These are phyloP conservation scores for Pseudopyricularia cyperi DNA, from an alignment of 2,329 filamentous ascomycete genomes.

Conservation along the genomic window DNA sequence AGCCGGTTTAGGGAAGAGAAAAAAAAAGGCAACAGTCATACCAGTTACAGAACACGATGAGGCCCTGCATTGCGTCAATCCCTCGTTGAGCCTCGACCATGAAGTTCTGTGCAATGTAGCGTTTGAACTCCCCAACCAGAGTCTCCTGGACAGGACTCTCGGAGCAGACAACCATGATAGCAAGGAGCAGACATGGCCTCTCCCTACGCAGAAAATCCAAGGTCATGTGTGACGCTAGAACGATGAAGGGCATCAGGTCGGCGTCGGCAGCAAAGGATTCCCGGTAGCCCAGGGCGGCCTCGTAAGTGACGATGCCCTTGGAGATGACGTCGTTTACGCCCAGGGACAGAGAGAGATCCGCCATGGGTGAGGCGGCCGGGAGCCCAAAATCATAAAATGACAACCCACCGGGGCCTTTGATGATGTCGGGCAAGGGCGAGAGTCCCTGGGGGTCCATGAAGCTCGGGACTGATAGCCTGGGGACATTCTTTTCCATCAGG, in stretches of 20 bases:
- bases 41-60: constrained; percentile 11
- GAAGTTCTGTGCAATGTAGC: constrained; percentile 8
- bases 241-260: constrained; percentile 9
- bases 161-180: constrained; percentile 4
- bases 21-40: too few relatives aligned
- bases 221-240: constrained; percentile 5
- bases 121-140: constrained; percentile 9
- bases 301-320: constrained; percentile 6
- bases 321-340: constrained; percentile 2
- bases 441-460: not conserved
- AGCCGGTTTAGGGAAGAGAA: too few relatives aligned
- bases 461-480: not conserved
- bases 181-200: constrained; percentile 9
- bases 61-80: constrained; percentile 10
- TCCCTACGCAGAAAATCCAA: constrained; percentile 8
- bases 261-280: constrained; percentile 2
- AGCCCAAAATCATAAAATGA: not conserved
- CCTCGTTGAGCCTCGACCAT: constrained; percentile 9
- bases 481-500: not conserved
- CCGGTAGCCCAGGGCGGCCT: constrained; percentile 4
- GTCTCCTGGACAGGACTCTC: constrained; percentile 4
- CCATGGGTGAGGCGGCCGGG: not conserved
- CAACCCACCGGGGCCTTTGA: not conserved
- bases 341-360: constrained; percentile 5
- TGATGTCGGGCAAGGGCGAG: not conserved